Evolutionary conservation across 2,329 filamentous ascomycete species (phyloP).

Genomic region (Rachicladosporium sp.): DNA sequence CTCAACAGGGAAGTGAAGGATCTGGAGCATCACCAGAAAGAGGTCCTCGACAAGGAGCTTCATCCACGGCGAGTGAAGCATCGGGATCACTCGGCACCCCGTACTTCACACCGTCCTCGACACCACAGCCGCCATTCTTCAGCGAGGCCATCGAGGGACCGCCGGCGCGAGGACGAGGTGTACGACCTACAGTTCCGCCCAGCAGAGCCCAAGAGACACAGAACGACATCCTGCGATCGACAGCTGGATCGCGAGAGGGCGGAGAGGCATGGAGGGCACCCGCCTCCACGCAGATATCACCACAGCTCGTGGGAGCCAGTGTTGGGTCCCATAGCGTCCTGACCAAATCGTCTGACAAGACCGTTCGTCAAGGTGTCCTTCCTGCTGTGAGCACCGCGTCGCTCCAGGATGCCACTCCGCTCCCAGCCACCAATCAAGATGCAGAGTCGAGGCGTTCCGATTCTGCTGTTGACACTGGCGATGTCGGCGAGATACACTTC

Average conservation of each 20-base stretch:
- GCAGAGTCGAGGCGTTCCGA: no score
- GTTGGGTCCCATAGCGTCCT: constrained; percentile 14
- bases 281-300: constrained; percentile 20
- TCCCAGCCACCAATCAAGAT: no score
- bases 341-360: no score
- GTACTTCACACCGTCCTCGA: constrained; percentile 11
- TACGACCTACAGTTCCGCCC: constrained; percentile 10
- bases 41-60: constrained; percentile 15
- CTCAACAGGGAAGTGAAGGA: constrained; percentile 13
- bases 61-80: constrained; percentile 11
- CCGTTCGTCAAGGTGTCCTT: no score
- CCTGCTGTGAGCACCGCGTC: no score
- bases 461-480: no score
- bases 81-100: constrained; percentile 17
- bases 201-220: neutral
- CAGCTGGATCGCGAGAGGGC: constrained; percentile 18
- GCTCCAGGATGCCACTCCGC: no score
- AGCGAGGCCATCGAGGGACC: constrained; percentile 8
- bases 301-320: constrained; percentile 23
- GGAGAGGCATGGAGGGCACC: constrained; percentile 17
- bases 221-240: constrained; percentile 12
- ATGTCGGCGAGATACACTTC: no score
- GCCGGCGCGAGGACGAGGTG: constrained; percentile 9
- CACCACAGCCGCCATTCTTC: constrained; percentile 14
- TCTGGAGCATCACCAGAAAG: constrained; percentile 11